phyloP scores from a whole-genome alignment of 2,329 filamentous ascomycete genomes.

The Paracorniculantispora psalliotae region DNA sequence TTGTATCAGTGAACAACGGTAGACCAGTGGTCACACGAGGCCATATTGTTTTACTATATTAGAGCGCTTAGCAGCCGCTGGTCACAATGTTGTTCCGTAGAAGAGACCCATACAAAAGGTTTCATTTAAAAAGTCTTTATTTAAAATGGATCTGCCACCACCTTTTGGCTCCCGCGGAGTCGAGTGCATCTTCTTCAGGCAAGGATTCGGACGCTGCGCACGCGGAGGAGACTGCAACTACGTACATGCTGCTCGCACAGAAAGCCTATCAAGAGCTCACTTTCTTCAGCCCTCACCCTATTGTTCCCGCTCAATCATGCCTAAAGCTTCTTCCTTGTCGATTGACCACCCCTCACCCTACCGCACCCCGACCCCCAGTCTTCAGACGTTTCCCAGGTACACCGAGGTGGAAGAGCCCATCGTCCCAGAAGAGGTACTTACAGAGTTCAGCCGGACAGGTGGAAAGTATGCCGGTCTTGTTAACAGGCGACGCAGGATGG shows the following conservation, averaged over 20 bases:
- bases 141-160: not conserved
- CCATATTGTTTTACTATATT: not conserved
- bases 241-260: not conserved
- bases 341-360: not conserved
- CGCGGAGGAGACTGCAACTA: not conserved
- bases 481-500: not conserved
- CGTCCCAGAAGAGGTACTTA: not conserved
- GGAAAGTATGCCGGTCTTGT: not conserved
- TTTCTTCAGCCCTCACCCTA: not conserved
- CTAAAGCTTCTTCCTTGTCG: not conserved
- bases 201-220: not conserved
- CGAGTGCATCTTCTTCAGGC: not conserved
- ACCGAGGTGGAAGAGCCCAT: not conserved
- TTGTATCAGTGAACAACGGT: too few species aligned
- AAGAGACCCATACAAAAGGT: not conserved
- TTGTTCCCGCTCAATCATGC: too few species aligned
- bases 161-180: too few species aligned
- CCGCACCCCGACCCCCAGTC: too few species aligned
- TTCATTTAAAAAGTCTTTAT: not conserved
- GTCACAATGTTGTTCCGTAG: too few species aligned
- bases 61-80: not conserved
- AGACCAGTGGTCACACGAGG: too few species aligned
- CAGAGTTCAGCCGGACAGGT: not conserved
- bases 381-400: not conserved
- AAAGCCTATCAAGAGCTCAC: not conserved